Percentiles rank a stretch among this genome's conserved stretches.
Evolutionary conservation across 768 basidiomycete species (phyloP).

Genomic region (Psilocybe cubensis): DNA sequence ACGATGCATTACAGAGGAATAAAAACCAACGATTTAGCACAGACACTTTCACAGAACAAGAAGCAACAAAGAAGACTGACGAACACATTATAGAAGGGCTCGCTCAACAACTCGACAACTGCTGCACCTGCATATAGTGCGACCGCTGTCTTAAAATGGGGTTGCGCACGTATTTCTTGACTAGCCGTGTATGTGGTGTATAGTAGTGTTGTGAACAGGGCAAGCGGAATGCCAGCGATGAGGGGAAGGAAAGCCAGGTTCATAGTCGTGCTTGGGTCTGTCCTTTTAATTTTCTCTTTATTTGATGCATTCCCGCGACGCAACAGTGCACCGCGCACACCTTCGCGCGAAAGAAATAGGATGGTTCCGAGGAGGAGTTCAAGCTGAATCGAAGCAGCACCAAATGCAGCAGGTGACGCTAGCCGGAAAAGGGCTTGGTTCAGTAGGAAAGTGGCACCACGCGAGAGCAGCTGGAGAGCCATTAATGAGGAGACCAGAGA

Average conservation of each 20-base stretch:
- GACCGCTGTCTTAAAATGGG: conserved; percentile 62
- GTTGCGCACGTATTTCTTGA: conserved; percentile 58
- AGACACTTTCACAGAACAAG: too few species aligned
- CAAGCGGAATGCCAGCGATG: conserved; percentile 67
- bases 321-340: conserved; percentile 83
- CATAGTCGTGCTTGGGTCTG: conserved; percentile 20
- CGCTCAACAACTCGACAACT: conserved; percentile 75
- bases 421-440: conserved; percentile 89
- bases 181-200: conserved; percentile 64
- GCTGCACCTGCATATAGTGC: conserved; percentile 74
- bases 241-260: conserved; percentile 71
- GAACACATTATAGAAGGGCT: conserved; percentile 81
- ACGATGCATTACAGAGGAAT: too few species aligned
- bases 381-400: conserved; percentile 93
- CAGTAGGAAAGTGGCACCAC: conserved; percentile 83
- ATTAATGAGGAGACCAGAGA: conserved; percentile 70
- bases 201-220: conserved; percentile 49
- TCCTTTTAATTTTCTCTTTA: too few species aligned
- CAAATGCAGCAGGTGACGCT: conserved; percentile 83
- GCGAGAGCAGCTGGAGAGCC: conserved; percentile 82
- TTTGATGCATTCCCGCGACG: conserved; percentile 45
- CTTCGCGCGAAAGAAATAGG: conserved; percentile 92
- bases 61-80: conserved; percentile 23
- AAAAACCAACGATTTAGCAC: too few species aligned
- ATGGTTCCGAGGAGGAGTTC: conserved; percentile 90